Percentiles rank a stretch among this genome's conserved stretches.
Conservation (phyloP, 208 protist species). For the Trypanosoma theileri region DNA sequence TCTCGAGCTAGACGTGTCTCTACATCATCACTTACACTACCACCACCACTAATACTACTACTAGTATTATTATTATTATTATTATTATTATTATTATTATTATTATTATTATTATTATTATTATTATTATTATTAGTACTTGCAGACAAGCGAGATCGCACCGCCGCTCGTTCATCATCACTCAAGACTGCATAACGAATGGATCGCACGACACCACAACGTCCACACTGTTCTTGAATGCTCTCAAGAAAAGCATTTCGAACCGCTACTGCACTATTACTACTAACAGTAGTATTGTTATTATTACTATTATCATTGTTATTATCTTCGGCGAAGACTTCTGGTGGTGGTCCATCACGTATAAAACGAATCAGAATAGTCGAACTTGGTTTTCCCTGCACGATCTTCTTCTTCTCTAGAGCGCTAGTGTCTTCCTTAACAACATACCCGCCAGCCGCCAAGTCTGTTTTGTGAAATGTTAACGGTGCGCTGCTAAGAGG, state of each 20-base stretch:
- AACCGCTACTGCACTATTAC: no score
- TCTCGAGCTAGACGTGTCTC: slow-evolving; percentile 31
- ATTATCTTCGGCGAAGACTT: slow-evolving; percentile 7
- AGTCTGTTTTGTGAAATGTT: slow-evolving; percentile 50
- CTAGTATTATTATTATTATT: no score
- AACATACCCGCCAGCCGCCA: slow-evolving; percentile 76
- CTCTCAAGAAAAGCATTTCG: slow-evolving; percentile 29
- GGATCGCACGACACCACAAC: slow-evolving; percentile 58
- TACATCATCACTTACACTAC: background rate
- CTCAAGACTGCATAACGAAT: slow-evolving; percentile 38
- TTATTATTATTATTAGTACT: no score
- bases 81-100: no score
- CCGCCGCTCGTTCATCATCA: slow-evolving; percentile 17
- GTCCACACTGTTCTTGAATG: slow-evolving; percentile 47
- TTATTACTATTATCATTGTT: background rate
- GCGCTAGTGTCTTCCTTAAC: slow-evolving; percentile 31
- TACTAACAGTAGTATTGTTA: background rate
- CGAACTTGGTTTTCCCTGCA: slow-evolving; percentile 73
- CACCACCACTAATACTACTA: no score
- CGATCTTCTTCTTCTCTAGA: slow-evolving; percentile 1
- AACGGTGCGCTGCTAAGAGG: slow-evolving; percentile 41
- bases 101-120: no score
- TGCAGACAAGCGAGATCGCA: slow-evolving; percentile 15
- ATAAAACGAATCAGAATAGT: slow-evolving; percentile 68
- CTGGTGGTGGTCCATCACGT: slow-evolving; percentile 26